phyloP scores from a whole-genome alignment of 73 alveolate genomes.

The Symbiodinium natans region DNA sequence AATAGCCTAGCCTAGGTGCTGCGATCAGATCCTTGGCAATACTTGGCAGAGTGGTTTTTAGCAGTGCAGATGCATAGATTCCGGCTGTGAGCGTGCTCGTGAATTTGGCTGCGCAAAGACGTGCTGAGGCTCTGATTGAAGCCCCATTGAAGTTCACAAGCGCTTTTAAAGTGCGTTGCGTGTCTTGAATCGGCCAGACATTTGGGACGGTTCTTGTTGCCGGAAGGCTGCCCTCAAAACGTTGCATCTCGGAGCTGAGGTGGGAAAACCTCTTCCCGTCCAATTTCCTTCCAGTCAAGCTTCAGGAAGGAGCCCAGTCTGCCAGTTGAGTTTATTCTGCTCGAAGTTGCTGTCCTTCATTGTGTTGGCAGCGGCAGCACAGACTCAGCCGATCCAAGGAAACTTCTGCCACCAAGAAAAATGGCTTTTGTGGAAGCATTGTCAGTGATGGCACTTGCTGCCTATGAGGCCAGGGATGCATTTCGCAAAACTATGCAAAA shows the following conservation, averaged over 20 bases:
- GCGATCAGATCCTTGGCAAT: constrained; percentile 47
- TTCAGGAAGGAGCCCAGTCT: neutral
- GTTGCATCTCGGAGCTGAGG: constrained; percentile 1
- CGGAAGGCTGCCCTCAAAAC: no score
- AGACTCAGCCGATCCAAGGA: no score
- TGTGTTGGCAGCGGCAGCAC: no score
- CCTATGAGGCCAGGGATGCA: constrained; percentile 45
- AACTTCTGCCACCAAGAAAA: constrained; percentile 81
- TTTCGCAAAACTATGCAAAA: no score
- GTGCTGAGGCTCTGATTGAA: constrained; percentile 82
- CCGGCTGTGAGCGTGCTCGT: no score
- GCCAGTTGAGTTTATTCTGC: no score
- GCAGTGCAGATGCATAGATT: neutral
- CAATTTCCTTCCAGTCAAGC: constrained; percentile 54
- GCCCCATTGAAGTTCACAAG: constrained; percentile 93
- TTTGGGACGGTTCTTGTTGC: no score
- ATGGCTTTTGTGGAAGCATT: constrained; percentile 56
- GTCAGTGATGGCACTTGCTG: constrained; percentile 55
- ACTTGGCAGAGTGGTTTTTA: no score
- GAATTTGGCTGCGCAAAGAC: no score
- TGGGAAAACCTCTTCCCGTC: constrained; percentile 86
- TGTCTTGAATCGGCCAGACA: neutral
- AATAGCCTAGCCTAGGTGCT: constrained; percentile 68
- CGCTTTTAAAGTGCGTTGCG: neutral
- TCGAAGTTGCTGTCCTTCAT: no score